Base-by-base conservation (phyloP, 2,329 filamentous ascomycete species). In the Gyromitra esculenta region DNA sequence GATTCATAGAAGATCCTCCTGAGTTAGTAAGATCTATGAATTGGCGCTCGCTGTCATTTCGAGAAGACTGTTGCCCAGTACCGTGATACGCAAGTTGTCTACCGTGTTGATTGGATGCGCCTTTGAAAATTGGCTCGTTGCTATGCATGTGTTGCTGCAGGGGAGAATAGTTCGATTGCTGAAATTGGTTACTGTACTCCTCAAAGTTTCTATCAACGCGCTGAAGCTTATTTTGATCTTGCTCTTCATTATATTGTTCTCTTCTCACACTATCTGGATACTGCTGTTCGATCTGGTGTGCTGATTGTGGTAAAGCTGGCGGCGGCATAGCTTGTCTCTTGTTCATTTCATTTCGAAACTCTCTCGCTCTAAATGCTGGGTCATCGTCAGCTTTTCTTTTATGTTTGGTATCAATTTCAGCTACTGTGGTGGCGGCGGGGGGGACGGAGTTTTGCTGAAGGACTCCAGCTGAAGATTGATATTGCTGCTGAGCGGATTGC, bases 251-350 rank as follows among this genome's bases (percentile, higher is more conserved):
- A 37, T 65, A 62, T 37, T 15, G 39, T 6, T 50, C 59, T 31
- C 52, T 63, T 48, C 15, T 48, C 31, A 7, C 50, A 5, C 18
- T 50, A 43, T 67, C 35, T 3, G 48, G 31, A 8, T 62, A 57
- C 50, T 75, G 52, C 25, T 70, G 71, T 37, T 66, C 39, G n/a
- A 25, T 65, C 31, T 35, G 65, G 41, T 52, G 62, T 41, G 41
- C 21, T 48, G 39, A 37, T 18, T 48, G 50, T 25, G 77, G 77
- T 37, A 69, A 25, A 41, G 52, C 37, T 77, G 77, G 73, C 78
- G 71, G 82, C 78, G 80, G 75, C 77, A 79, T 80, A 54, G 73
- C 59, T 45, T 75, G 73, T 60, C 78, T 73, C 21, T 70, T 75
- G 52, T 80, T 80, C 41, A 79, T 70, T 68, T 79, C 78, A 25